phyloP scores from a whole-genome alignment of 2,329 filamentous ascomycete genomes.

The Aspergillus sp. region DNA sequence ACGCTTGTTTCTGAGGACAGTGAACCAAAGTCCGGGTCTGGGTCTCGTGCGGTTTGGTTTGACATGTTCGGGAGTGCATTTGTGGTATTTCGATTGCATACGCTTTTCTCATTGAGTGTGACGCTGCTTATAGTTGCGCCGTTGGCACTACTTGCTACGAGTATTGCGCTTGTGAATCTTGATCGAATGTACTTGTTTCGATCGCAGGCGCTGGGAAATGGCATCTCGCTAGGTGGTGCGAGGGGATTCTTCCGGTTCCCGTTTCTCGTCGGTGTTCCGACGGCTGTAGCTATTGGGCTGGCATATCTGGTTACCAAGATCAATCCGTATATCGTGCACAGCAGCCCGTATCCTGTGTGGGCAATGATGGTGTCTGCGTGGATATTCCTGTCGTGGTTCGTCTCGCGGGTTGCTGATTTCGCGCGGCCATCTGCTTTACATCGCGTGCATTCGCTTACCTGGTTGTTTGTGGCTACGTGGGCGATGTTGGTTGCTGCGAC shows the following conservation, averaged over 20 bases:
- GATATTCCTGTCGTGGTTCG: constrained; percentile 74
- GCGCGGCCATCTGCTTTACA: constrained; percentile 81
- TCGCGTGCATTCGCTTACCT: constrained; percentile 70
- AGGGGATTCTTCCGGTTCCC: constrained; percentile 81
- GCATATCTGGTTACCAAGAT: constrained; percentile 71
- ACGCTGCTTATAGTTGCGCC: constrained; percentile 75
- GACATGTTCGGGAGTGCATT: constrained; percentile 78
- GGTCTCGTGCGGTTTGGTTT: constrained; percentile 78
- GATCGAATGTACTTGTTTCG: constrained; percentile 90
- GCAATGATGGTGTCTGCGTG: constrained; percentile 77
- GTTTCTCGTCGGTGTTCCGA: constrained; percentile 62
- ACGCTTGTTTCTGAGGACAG: constrained; percentile 61
- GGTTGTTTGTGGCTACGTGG: constrained; percentile 76
- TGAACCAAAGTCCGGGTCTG: constrained; percentile 59
- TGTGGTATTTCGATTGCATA: constrained; percentile 70
- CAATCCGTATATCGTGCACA: constrained; percentile 88
- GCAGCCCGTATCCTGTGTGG: constrained; percentile 82
- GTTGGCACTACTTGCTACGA: constrained; percentile 61
- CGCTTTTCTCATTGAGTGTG: constrained; percentile 81
- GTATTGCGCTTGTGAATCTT: constrained; percentile 59
- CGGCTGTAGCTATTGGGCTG: constrained; percentile 61
- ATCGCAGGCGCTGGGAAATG: constrained; percentile 54
- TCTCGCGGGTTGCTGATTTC: constrained; percentile 70
- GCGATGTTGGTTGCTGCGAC: constrained; percentile 63
- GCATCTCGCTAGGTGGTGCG: constrained; percentile 64